Conservation (phyloP, 805 yeast species). For the Yamadazyma paraphyllophila region DNA sequence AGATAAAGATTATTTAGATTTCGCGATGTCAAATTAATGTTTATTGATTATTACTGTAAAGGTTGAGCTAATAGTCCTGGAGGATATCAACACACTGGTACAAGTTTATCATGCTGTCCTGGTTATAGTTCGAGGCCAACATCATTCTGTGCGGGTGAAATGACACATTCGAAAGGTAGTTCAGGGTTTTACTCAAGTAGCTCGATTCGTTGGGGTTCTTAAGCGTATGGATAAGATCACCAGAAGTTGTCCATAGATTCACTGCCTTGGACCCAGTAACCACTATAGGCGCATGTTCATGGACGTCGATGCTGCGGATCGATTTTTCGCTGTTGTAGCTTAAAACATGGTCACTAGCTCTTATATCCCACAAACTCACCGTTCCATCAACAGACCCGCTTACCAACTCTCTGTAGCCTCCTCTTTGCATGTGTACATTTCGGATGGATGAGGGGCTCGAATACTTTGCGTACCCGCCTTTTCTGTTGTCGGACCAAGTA, state of each 20-base stretch:
- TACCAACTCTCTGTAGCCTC: slow-evolving; percentile 87
- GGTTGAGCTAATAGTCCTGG: slow-evolving; percentile 35
- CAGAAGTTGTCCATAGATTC: slow-evolving; percentile 82
- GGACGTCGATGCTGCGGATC: slow-evolving; percentile 71
- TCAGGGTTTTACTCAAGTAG: slow-evolving; percentile 43
- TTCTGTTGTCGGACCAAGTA: slow-evolving; percentile 56
- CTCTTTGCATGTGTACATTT: slow-evolving; percentile 92
- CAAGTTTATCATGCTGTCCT: slow-evolving; percentile 68
- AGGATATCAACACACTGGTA: slow-evolving; percentile 44
- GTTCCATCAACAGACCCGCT: slow-evolving; percentile 82
- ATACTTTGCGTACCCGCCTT: slow-evolving; percentile 13
- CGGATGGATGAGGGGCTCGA: slow-evolving; percentile 53
- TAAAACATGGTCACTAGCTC: slow-evolving; percentile 68
- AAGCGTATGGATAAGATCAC: slow-evolving; percentile 65
- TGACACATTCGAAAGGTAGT: slow-evolving; percentile 62
- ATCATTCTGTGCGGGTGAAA: slow-evolving; percentile 96
- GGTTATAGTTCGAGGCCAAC: slow-evolving; percentile 80
- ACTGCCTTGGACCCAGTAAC: slow-evolving; percentile 83
- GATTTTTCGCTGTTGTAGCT: slow-evolving; percentile 59
- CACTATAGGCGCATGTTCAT: slow-evolving; percentile 94
- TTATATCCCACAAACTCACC: slow-evolving; percentile 88
- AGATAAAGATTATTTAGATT: not conserved
- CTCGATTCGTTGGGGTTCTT: slow-evolving; percentile 44
- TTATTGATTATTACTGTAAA: no score
- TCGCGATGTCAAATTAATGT: slow-evolving; percentile 3